Conservation (phyloP, 2,329 filamentous ascomycete genomes). For the Aspergillus sp. region DNA sequence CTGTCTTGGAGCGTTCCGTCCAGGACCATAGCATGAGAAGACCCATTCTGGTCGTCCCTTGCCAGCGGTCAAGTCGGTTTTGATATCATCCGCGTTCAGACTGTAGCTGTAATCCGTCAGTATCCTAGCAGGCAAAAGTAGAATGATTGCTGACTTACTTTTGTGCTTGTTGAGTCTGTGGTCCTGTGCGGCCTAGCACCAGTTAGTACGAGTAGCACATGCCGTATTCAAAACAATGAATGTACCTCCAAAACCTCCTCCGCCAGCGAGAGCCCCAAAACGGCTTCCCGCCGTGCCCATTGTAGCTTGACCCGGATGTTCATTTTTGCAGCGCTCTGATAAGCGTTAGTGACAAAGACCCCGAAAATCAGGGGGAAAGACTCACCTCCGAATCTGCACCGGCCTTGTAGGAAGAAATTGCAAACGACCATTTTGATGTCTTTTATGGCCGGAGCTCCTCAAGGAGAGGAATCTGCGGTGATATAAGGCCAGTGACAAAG, state of each 20-base stretch:
- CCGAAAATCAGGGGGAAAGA: neutral
- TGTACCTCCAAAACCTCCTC: slow-evolving; percentile 34
- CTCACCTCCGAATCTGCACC: slow-evolving; percentile 60
- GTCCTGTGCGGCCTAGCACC: slow-evolving; percentile 14
- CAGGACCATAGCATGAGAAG: slow-evolving; percentile 77
- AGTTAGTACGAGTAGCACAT: neutral
- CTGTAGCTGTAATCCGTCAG: slow-evolving; percentile 39
- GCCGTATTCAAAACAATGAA: neutral
- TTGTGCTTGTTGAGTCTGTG: slow-evolving; percentile 12
- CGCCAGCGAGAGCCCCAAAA: slow-evolving; percentile 47
- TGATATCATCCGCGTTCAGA: slow-evolving; percentile 55
- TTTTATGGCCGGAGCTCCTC: neutral
- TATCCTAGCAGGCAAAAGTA: slow-evolving; percentile 2
- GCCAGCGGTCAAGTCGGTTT: slow-evolving; percentile 54
- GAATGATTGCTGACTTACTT: slow-evolving; percentile 16
- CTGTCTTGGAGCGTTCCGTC: slow-evolving; percentile 68
- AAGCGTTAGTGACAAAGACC: slow-evolving; percentile 7
- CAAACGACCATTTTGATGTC: slow-evolving; percentile 45
- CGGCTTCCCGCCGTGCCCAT: slow-evolving; percentile 46
- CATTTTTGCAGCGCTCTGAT: slow-evolving; percentile 52
- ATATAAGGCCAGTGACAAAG: neutral
- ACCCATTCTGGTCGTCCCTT: slow-evolving; percentile 74
- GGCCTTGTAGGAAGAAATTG: slow-evolving; percentile 58
- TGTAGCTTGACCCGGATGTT: slow-evolving; percentile 47
- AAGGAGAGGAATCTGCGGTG: neutral